Evolutionary conservation across 2,329 filamentous ascomycete genomes (phyloP).

Genomic region (Teratosphaeria destructans): DNA sequence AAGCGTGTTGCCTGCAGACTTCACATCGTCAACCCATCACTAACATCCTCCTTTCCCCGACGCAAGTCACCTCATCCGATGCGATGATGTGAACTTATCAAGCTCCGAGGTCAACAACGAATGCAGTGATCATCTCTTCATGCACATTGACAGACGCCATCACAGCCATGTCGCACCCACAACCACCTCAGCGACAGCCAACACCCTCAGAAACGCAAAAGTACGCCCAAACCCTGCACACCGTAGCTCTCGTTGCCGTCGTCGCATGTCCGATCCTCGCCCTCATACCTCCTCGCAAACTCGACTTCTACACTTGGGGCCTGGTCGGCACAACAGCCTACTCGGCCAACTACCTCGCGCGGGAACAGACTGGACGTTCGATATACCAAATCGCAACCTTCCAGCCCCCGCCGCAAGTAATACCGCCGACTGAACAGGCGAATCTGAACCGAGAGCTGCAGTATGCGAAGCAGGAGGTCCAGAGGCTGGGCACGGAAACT

Average conservation of each 20-base stretch:
- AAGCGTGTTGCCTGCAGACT: background rate
- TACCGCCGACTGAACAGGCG: conserved; percentile 5
- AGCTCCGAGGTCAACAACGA: background rate
- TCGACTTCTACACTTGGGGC: conserved; percentile 50
- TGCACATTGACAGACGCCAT: background rate
- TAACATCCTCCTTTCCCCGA: background rate
- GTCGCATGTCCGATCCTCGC: conserved; percentile 46
- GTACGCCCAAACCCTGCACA: conserved; percentile 29
- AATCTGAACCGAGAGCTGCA: conserved; percentile 6
- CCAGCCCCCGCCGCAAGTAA: background rate
- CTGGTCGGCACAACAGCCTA: conserved; percentile 40
- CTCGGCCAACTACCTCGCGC: conserved; percentile 40
- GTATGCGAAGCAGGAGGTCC: conserved; percentile 5
- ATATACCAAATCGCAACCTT: conserved; percentile 15
- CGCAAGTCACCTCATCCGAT: background rate
- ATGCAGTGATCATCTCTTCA: background rate
- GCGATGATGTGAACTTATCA: background rate
- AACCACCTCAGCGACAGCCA: conserved; percentile 15
- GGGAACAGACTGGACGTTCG: conserved; percentile 22
- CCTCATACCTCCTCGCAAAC: conserved; percentile 49
- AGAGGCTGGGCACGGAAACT: background rate
- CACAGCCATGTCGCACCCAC: conserved; percentile 15
- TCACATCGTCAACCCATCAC: background rate
- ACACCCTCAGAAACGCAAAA: conserved; percentile 17
- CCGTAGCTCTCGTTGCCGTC: conserved; percentile 38